These are phyloP conservation scores for Talaromyces proteolyticus DNA, from an alignment of 495 filamentous ascomycete species.

Conservation along the genomic window DNA sequence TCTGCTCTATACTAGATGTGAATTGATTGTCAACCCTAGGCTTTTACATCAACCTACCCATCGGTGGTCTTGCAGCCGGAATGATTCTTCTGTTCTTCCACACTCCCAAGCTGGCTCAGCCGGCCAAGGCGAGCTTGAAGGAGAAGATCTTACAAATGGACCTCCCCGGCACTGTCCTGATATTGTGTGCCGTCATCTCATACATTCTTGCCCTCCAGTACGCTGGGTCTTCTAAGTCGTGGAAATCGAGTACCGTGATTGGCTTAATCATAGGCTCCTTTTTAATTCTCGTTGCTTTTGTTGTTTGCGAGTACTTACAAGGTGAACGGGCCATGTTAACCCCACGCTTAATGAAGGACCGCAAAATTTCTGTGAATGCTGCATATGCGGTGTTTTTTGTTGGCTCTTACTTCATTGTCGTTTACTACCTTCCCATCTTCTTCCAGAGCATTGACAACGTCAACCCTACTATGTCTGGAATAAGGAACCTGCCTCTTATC, in stretches of 20 bases:
- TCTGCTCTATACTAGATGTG: constrained; percentile 1
- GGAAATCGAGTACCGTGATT: constrained; percentile 14
- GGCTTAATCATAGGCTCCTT: constrained; percentile 17
- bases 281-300: constrained; percentile 16
- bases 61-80: constrained; percentile 26
- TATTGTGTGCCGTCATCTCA: constrained; percentile 21
- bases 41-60: constrained; percentile 21
- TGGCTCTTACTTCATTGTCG: constrained; percentile 47
- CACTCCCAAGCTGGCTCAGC: constrained; percentile 8
- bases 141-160: constrained; percentile 31
- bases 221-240: constrained; percentile 15
- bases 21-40: not conserved
- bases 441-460: constrained; percentile 54
- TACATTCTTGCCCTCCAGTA: constrained; percentile 19
- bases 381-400: constrained; percentile 50
- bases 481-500: constrained; percentile 29
- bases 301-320: constrained; percentile 21
- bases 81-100: constrained; percentile 32
- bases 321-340: constrained; percentile 21
- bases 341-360: not conserved
- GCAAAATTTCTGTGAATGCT: constrained; percentile 13
- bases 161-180: constrained; percentile 16
- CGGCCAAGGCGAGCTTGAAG: constrained; percentile 14
- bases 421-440: constrained; percentile 39
- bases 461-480: constrained; percentile 55